Evolutionary conservation across 2,329 filamentous ascomycete species (phyloP).

Genomic region (Drechslerella dactyloides): DNA sequence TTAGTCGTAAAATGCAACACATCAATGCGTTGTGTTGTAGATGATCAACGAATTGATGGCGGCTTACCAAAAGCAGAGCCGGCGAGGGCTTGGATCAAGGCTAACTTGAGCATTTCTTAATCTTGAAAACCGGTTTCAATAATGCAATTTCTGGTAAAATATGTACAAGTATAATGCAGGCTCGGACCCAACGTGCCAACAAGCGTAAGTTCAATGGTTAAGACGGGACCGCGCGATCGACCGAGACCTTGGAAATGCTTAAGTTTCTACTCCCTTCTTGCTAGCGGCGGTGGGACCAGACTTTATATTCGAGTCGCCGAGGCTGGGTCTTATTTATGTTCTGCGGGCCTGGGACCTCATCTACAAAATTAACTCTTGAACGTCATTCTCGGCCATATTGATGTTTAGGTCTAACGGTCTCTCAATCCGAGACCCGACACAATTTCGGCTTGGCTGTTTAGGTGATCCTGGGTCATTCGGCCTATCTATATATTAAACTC

Average conservation of each 20-base stretch:
- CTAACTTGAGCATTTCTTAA: conserved; percentile 43
- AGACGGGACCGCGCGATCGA: conserved; percentile 18
- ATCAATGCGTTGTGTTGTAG: conserved; percentile 1
- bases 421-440: too few relatives aligned
- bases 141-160: conserved; percentile 12
- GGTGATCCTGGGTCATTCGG: too few relatives aligned
- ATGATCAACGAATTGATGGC: background rate
- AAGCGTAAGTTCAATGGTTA: conserved; percentile 7
- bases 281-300: conserved; percentile 6
- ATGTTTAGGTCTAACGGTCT: too few relatives aligned
- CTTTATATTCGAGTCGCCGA: conserved; percentile 33
- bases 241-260: too few relatives aligned
- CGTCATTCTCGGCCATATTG: too few relatives aligned
- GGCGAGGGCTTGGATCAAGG: conserved; percentile 47
- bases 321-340: background rate
- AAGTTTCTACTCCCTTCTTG: too few relatives aligned
- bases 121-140: conserved; percentile 48
- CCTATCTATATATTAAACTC: conserved; percentile 15
- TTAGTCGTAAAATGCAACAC: conserved; percentile 4
- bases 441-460: too few relatives aligned
- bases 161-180: conserved; percentile 21
- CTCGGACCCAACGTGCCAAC: conserved; percentile 4
- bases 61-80: conserved; percentile 43
- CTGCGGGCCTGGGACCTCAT: too few relatives aligned
- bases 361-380: too few relatives aligned